Evolutionary conservation across 768 basidiomycete genomes (phyloP).

Genomic region (Amanita muscaria): DNA sequence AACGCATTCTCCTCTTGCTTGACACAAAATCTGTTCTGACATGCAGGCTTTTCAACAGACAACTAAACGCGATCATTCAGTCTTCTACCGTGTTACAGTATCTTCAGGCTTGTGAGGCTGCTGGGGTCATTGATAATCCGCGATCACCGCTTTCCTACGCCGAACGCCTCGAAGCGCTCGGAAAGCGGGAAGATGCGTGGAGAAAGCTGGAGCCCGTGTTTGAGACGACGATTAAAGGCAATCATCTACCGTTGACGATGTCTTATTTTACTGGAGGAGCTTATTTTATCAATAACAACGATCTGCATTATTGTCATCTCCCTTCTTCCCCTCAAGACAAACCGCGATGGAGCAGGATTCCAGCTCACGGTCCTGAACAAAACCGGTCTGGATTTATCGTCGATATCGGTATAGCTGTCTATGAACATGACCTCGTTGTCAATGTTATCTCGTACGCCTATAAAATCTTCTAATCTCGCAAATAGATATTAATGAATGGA

Average conservation of each 20-base stretch:
- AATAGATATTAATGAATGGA: neutral
- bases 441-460: conserved; percentile 30
- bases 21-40: conserved; percentile 17
- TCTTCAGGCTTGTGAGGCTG: conserved; percentile 17
- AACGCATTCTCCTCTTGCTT: conserved; percentile 21
- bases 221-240: conserved; percentile 17
- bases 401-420: conserved; percentile 34
- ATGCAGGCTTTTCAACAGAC: conserved; percentile 16
- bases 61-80: conserved; percentile 19
- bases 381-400: conserved; percentile 18
- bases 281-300: conserved; percentile 21
- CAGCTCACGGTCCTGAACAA: conserved; percentile 14
- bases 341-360: conserved; percentile 22
- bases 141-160: conserved; percentile 14
- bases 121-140: conserved; percentile 23
- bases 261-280: conserved; percentile 35
- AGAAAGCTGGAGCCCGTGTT: conserved; percentile 17
- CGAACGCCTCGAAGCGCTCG: conserved; percentile 21
- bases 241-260: conserved; percentile 25
- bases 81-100: conserved; percentile 26
- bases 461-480: neutral
- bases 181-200: conserved; percentile 25
- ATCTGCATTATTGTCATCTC: conserved; percentile 26
- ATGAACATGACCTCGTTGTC: conserved; percentile 37
- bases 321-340: conserved; percentile 21